These are phyloP conservation scores for Diospyros lotus DNA, from an alignment of 148 eudicot genomes.

Conservation along the genomic window DNA sequence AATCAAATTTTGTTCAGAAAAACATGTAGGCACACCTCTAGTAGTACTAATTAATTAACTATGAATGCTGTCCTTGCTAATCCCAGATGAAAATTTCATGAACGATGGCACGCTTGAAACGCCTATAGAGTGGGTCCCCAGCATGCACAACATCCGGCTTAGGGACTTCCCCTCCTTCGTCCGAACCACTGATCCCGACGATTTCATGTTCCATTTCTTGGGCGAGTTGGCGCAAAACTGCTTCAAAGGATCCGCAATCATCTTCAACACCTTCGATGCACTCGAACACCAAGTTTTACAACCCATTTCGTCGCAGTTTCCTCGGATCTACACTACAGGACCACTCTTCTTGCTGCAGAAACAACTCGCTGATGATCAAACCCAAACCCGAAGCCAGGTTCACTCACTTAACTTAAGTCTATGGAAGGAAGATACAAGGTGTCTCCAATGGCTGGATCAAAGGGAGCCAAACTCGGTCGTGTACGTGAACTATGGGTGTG, in stretches of 20 bases:
- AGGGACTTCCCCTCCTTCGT: slow-evolving; percentile 21
- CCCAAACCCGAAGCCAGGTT: too few relatives aligned
- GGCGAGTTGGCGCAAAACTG: slow-evolving; percentile 9
- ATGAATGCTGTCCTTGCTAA: neutral
- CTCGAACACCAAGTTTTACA: slow-evolving; percentile 21
- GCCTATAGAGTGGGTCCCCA: slow-evolving; percentile 23
- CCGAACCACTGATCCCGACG: slow-evolving; percentile 17
- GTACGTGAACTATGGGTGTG: slow-evolving; percentile 28
- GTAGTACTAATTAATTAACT: too few relatives aligned
- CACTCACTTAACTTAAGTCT: slow-evolving; percentile 16
- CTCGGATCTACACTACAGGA: slow-evolving; percentile 13
- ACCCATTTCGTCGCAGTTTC: slow-evolving; percentile 1
- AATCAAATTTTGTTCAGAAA: too few relatives aligned
- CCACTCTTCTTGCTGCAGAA: slow-evolving; percentile 16
- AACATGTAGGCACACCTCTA: too few relatives aligned
- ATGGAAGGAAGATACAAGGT: slow-evolving; percentile 18
- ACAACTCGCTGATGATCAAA: too few relatives aligned
- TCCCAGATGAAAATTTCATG: slow-evolving; percentile 13
- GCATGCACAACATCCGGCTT: slow-evolving; percentile 17
- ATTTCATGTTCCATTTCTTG: slow-evolving; percentile 15
- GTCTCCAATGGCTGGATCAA: slow-evolving; percentile 26
- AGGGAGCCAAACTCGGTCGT: slow-evolving; percentile 17
- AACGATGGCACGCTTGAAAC: slow-evolving; percentile 18
- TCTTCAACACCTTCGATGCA: slow-evolving; percentile 24
- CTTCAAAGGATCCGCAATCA: slow-evolving; percentile 18